Conservation (phyloP, 2,329 filamentous ascomycete species). For the Alternaria rosae region DNA sequence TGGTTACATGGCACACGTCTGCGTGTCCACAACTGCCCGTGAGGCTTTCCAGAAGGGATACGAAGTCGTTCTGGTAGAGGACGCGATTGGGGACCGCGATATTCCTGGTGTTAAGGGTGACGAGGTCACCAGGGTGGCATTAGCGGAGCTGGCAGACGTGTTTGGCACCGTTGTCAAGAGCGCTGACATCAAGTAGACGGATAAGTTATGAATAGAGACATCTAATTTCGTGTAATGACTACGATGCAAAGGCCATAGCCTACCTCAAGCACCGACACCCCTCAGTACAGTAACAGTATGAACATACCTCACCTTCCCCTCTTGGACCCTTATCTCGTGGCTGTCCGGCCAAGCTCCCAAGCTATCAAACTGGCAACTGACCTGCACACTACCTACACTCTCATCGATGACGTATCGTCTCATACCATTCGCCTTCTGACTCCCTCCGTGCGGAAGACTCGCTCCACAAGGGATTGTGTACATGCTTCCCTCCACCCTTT, state of each 20-base stretch:
- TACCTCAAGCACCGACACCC: conserved; percentile 2
- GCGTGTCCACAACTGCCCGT: conserved; percentile 69
- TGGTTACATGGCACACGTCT: conserved; percentile 72
- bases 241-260: too few relatives aligned
- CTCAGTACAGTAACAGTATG: conserved; percentile 41
- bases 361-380: conserved; percentile 42
- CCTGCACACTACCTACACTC: conserved; percentile 36
- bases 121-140: conserved; percentile 57
- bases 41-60: conserved; percentile 68
- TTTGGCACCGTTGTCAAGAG: conserved; percentile 68
- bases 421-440: conserved; percentile 36
- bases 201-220: background rate
- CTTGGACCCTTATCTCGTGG: conserved; percentile 39
- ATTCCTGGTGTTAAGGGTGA: conserved; percentile 68
- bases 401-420: conserved; percentile 43
- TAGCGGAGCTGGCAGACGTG: conserved; percentile 68
- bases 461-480: conserved; percentile 38
- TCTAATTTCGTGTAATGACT: background rate
- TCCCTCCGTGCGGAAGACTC: conserved; percentile 32
- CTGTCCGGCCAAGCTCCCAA: conserved; percentile 37
- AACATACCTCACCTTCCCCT: conserved; percentile 43
- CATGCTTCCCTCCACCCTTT: conserved; percentile 36
- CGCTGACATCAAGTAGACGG: conserved; percentile 53
- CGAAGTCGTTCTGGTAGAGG: conserved; percentile 67
- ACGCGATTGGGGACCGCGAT: conserved; percentile 70